A percentile compares a stretch with the other conserved stretches of the same genome.
Conservation (phyloP, 306 rosid genomes). For the Quercus ilex region DNA sequence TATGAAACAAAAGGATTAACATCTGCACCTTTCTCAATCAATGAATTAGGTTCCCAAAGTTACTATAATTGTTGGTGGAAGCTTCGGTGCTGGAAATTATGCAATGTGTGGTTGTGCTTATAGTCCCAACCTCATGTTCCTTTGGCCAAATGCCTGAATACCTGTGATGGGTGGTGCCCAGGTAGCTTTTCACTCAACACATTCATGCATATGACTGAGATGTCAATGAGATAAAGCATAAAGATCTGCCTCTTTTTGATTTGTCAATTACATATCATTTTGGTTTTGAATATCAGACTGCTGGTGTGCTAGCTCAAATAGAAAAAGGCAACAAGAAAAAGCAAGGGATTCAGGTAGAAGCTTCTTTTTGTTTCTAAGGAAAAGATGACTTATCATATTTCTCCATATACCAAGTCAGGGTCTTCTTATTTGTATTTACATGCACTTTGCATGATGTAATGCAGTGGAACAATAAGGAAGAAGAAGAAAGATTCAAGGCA, state of each 20-base stretch:
- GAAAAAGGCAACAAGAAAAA: slow-evolving; percentile 85
- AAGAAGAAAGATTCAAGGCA: slow-evolving; percentile 71
- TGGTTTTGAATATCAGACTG: slow-evolving; percentile 58
- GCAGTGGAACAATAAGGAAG: slow-evolving; percentile 78
- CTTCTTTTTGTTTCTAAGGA: neutral
- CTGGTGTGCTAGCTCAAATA: slow-evolving; percentile 84
- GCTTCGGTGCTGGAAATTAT: slow-evolving; percentile 98
- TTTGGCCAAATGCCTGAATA: slow-evolving; percentile 96
- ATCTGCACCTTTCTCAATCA: slow-evolving; percentile 11
- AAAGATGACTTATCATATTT: neutral
- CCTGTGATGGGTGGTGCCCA: slow-evolving; percentile 99
- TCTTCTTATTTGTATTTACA: slow-evolving; percentile 14
- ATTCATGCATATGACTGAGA: neutral
- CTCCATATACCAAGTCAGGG: neutral
- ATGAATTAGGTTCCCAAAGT: slow-evolving; percentile 81
- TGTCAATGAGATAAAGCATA: neutral
- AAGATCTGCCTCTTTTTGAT: neutral
- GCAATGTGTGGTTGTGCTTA: slow-evolving; percentile 99
- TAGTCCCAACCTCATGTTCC: slow-evolving; percentile 86
- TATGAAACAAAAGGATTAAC: neutral
- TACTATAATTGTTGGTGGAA: slow-evolving; percentile 87
- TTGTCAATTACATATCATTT: neutral
- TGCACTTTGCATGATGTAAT: neutral
- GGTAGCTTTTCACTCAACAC: slow-evolving; percentile 38
- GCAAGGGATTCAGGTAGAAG: slow-evolving; percentile 79